Evolutionary conservation across 116 monocot genomes (phyloP), one percentile per base, ranked within the genome.

Genomic region (Iris pallida): DNA sequence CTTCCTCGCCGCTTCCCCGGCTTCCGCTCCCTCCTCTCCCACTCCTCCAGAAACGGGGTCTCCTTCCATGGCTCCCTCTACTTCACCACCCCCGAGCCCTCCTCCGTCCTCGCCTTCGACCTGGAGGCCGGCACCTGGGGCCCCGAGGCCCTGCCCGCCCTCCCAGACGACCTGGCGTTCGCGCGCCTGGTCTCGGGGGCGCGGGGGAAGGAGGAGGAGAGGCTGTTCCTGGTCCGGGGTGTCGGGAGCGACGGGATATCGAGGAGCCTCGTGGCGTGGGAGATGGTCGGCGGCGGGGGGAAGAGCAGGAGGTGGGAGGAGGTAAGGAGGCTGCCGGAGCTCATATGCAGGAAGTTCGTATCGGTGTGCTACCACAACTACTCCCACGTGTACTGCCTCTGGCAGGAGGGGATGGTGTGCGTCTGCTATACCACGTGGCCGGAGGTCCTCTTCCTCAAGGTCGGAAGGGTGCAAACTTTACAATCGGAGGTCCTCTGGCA

Each of bases 341-440:
- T 80, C 80, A 84, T 86, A 82, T 75, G 68, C 65, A 58, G 81
- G 72, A 86, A 86, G 69, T 73, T 86, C 9, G 75, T 62, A 30
- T 64, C 82, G 13, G 82, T 86, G 13, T 86, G 86, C 70, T 86
- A 79, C 61, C 86, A 86, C 53, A 82, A 86, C 53, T 86, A 86
- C 54, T 46, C 62, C 12, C 86, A 86, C 46, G 77, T 86, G 12
- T 70, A 75, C 57, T 81, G 82, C 46, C 1, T 78, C 0, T 86
- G 86, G 78, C 76, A 75, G 40, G 79, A 68, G 11, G 86, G 77
- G 55, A 8, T 71, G 43, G 61, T 86, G 9, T 86, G 86, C 61
- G 72, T 86, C 4, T 78, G 79, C 52, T 82, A 79, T 69, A 68
- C 71, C 20, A 86, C 81, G 1, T 86, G 86, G 86, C 82, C 86